These are phyloP conservation scores for Aspergillus niger DNA, from an alignment of 2,329 filamentous ascomycete species.

Conservation along the genomic window DNA sequence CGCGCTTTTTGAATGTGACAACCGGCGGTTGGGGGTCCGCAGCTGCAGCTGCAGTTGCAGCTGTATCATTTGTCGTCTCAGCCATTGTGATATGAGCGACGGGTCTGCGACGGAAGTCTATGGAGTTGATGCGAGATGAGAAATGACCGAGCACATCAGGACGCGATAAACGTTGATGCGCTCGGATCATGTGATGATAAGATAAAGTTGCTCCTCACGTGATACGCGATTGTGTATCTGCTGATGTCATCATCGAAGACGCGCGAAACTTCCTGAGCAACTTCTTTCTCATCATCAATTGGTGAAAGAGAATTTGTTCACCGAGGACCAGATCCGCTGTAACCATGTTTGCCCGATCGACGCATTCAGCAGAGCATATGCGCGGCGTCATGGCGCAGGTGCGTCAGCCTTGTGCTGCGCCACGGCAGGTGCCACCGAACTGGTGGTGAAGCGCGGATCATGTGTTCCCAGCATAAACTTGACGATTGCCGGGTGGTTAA, in stretches of 20 bases:
- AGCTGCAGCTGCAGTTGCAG: neutral
- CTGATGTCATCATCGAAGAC: neutral
- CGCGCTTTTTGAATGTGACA: slow-evolving; percentile 77
- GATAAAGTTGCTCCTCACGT: neutral
- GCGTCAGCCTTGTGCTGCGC: slow-evolving; percentile 2
- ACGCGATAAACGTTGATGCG: neutral
- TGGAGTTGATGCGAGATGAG: neutral
- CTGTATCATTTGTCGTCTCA: slow-evolving; percentile 22
- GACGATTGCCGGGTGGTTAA: neutral
- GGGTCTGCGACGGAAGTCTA: neutral
- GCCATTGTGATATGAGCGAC: slow-evolving; percentile 25
- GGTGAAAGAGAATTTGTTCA: no score
- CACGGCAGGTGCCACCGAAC: neutral
- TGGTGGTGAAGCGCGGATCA: neutral
- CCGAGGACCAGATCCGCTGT: no score
- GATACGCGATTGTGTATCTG: neutral
- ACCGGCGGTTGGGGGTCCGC: slow-evolving; percentile 17
- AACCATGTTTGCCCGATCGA: no score
- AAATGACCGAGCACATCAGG: neutral
- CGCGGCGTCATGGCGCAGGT: neutral
- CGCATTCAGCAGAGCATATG: neutral
- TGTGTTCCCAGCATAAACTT: neutral
- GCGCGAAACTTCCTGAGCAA: neutral
- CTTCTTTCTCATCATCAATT: neutral
- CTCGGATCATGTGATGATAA: slow-evolving; percentile 1